These are phyloP conservation scores for Scheffersomyces segobiensis DNA, from an alignment of 1,139 yeast species.

Conservation along the genomic window DNA sequence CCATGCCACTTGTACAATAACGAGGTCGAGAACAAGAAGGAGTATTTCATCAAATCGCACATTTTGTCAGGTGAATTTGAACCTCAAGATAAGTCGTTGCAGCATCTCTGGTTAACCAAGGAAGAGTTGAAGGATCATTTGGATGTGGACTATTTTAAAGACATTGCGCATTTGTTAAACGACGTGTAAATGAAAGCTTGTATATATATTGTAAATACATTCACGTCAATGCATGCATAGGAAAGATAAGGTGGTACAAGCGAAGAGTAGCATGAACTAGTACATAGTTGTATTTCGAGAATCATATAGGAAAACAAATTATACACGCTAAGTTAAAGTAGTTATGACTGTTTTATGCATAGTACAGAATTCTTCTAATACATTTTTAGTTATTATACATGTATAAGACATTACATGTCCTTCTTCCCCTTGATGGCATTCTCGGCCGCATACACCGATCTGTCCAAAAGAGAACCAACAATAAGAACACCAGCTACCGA, in stretches of 20 bases:
- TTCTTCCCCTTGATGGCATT: constrained; percentile 77
- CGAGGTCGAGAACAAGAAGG: constrained; percentile 33
- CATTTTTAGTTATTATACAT: not conserved
- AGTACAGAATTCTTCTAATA: not conserved
- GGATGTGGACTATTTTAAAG: constrained; percentile 53
- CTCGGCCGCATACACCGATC: constrained; percentile 88
- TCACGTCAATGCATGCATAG: not conserved
- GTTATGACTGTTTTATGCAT: not conserved
- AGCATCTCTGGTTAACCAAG: constrained; percentile 79
- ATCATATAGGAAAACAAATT: not conserved
- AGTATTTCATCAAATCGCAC: constrained; percentile 82
- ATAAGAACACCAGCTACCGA: constrained; percentile 93
- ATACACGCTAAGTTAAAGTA: not conserved
- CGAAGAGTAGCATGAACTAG: not conserved
- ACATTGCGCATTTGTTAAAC: constrained; percentile 54
- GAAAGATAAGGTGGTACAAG: not conserved
- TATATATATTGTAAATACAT: not conserved
- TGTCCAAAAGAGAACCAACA: constrained; percentile 85
- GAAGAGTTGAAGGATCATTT: constrained; percentile 69
- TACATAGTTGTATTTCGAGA: not conserved
- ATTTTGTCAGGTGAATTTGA: constrained; percentile 83
- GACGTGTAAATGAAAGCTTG: constrained; percentile 28
- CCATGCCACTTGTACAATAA: constrained; percentile 72
- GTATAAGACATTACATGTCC: constrained; percentile 25
- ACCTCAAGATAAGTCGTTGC: constrained; percentile 38